A percentile compares a stretch with the other conserved stretches of the same genome.
Conservation (phyloP, 2,329 filamentous ascomycete species). For the Fusarium nurragi region DNA sequence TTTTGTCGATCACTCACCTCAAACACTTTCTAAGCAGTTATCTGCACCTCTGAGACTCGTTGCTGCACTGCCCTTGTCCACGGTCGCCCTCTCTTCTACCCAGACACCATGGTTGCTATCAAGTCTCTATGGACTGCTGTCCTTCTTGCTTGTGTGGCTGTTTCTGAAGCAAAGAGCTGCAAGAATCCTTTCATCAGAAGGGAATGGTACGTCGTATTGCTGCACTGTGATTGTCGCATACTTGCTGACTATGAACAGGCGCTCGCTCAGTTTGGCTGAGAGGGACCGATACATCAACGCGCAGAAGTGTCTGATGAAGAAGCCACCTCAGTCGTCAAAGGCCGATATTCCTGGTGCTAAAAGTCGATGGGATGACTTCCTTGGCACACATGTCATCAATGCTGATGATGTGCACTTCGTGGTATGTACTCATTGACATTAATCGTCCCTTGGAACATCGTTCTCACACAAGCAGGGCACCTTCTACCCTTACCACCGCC, state of each 20-base stretch:
- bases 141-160: conserved; percentile 1
- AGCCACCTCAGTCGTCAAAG: conserved; percentile 4
- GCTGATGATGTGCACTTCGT: conserved; percentile 26
- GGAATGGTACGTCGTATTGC: conserved; percentile 3
- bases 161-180: conserved; percentile 9
- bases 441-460: neutral
- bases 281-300: conserved; percentile 31
- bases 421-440: neutral
- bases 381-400: conserved; percentile 30
- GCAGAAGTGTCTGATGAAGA: conserved; percentile 32
- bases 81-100: neutral
- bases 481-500: conserved; percentile 32
- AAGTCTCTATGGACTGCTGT: conserved; percentile 10
- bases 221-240: fast-evolving
- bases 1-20: neutral
- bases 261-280: conserved; percentile 9
- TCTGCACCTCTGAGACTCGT: conserved; percentile 1
- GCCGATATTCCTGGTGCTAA: conserved; percentile 14
- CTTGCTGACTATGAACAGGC: neutral
- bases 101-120: conserved; percentile 14
- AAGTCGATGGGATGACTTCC: conserved; percentile 31
- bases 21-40: neutral
- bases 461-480: conserved; percentile 1
- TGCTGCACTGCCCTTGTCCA: neutral
- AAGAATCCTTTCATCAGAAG: conserved; percentile 19